A percentile compares a stretch with the other conserved stretches of the same genome.
phyloP scores from a whole-genome alignment of 2,329 filamentous ascomycete species.

The Chaetomium sp. region DNA sequence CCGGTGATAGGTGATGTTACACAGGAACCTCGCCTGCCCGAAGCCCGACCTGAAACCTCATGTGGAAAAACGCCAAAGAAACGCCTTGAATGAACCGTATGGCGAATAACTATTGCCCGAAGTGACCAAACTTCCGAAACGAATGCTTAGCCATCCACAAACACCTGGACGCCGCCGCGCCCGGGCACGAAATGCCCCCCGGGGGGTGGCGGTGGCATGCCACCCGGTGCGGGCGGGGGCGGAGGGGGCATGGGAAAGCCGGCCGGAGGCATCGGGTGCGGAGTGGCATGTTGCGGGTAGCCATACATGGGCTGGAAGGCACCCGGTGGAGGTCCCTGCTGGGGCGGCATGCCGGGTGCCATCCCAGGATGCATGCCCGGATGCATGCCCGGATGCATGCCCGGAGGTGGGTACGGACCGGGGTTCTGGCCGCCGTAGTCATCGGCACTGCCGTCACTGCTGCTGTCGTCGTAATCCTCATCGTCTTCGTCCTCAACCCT shows the following conservation, averaged over 20 bases:
- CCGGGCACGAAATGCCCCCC: constrained; percentile 22
- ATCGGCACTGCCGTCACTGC: constrained; percentile 21
- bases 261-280: constrained; percentile 4
- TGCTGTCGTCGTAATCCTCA: constrained; percentile 25
- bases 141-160: constrained; percentile 3
- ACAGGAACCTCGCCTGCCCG: background rate
- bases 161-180: constrained; percentile 20
- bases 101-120: background rate
- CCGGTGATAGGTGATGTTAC: constrained; percentile 14
- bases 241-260: constrained; percentile 16
- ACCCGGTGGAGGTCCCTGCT: constrained; percentile 18
- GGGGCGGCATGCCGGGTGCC: constrained; percentile 6
- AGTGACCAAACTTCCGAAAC: background rate
- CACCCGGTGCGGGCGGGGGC: background rate
- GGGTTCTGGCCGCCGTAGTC: constrained; percentile 14
- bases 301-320: constrained; percentile 26
- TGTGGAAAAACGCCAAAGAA: constrained; percentile 9
- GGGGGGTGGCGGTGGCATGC: constrained; percentile 17
- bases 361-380: constrained; percentile 11
- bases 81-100: background rate
- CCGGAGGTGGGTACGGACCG: constrained; percentile 5
- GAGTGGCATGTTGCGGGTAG: constrained; percentile 6
- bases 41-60: background rate
- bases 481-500: constrained; percentile 25
- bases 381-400: background rate